Conservation (phyloP, 352 stramenopile genomes). For the Phytophthora agathidicida region DNA sequence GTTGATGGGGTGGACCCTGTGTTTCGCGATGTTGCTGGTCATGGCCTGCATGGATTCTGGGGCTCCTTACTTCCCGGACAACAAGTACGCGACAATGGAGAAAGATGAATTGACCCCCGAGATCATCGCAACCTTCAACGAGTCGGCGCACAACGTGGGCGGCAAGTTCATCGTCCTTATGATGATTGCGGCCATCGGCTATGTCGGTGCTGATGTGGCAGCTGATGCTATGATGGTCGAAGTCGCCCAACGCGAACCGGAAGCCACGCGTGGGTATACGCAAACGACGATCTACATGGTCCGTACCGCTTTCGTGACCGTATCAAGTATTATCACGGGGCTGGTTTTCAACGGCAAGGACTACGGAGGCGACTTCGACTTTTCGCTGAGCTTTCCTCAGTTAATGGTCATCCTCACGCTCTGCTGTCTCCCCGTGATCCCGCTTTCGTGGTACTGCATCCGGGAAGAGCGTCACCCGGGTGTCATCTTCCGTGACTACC, state of each 20-base stretch:
- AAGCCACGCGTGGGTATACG: conserved; percentile 27
- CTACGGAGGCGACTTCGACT: conserved; percentile 55
- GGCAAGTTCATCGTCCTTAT: conserved; percentile 55
- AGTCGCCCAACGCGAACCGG: conserved; percentile 35
- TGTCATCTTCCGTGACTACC: conserved; percentile 40
- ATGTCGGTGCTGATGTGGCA: conserved; percentile 46
- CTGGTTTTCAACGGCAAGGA: conserved; percentile 52
- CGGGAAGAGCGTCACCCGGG: conserved; percentile 42
- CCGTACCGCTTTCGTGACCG: conserved; percentile 45
- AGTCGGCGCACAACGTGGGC: conserved; percentile 25
- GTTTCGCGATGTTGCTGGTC: conserved; percentile 46
- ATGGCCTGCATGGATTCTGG: conserved; percentile 44
- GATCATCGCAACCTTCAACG: conserved; percentile 38
- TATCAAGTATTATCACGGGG: conserved; percentile 38
- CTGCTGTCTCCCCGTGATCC: conserved; percentile 39
- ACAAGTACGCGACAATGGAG: conserved; percentile 29
- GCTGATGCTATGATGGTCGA: conserved; percentile 52
- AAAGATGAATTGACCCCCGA: conserved; percentile 13
- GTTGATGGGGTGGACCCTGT: conserved; percentile 56
- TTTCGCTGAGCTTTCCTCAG: conserved; percentile 47
- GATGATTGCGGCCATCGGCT: conserved; percentile 49
- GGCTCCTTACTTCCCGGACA: conserved; percentile 49
- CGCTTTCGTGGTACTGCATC: conserved; percentile 54
- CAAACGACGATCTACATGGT: conserved; percentile 42
- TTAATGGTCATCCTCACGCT: conserved; percentile 50